Base-by-base conservation (phyloP, 2,329 filamentous ascomycete genomes). In the Achaetomium macrosporum region DNA sequence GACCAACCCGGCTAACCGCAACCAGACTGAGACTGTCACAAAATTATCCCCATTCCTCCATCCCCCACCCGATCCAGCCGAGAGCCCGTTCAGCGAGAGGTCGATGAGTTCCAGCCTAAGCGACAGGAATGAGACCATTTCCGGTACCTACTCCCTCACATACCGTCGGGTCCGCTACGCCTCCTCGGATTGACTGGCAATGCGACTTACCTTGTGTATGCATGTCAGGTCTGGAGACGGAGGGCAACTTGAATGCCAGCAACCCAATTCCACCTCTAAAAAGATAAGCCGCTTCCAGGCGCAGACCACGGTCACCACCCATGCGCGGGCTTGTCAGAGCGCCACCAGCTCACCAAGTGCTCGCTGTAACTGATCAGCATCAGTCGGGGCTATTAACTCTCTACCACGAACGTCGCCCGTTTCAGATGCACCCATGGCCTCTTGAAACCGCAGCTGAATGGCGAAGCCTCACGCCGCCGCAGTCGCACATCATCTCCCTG, bases 1-100 rank as follows among this genome's bases (percentile, higher is more conserved):
- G 53, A 53, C 50, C 55, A 55, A 55, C 46, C 45, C 55, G 47
- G 50, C 49, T 42, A 50, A 53, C 42, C 41, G 31, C 44, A 52
- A 16, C n/a, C 37, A 31, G 33, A 48, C 36, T 17, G 35, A 43
- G 15, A 44, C 15, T 9, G 25, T 2, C n/a, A 16, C 29, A 2
- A 43, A 11, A 12, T 35, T 35, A 35, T 9, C 33, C 10, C 8
- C 39, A 40, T 50, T 48, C 31, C 39, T 31, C 36, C 43, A n/a
- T 40, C 11, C 20, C 43, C 13, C 10, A 41, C 35, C 47, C 55
- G 45, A n/a, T 33, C n/a, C 49, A 50, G 30, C 49, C 49, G 48
- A 42, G 46, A 35, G n/a, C 25, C 47, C 10, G 37, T 42, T 20
- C n/a, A n/a, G n/a, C n/a, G n/a, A n/a, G 39, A 13, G 37, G 29